Percentiles rank a stretch among this genome's conserved stretches.
These are phyloP conservation scores for Colletotrichum camelliae DNA, from an alignment of 2,329 filamentous ascomycete species.

Conservation along the genomic window DNA sequence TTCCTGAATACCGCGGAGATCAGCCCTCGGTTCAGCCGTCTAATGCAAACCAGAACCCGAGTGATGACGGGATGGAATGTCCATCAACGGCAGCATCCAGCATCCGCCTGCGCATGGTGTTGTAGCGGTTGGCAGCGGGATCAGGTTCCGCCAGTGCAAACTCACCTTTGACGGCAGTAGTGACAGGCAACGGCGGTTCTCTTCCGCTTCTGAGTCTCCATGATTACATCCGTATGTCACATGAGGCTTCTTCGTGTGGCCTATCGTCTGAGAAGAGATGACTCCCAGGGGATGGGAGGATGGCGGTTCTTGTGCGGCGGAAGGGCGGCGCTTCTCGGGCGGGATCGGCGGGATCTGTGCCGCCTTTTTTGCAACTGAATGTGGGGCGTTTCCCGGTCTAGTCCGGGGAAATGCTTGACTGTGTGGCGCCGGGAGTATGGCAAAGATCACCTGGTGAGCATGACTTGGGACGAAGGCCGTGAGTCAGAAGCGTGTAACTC, in stretches of 20 bases:
- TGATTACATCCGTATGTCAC: neutral
- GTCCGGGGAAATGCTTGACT: neutral
- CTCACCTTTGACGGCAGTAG: neutral
- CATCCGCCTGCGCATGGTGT: neutral
- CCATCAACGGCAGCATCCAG: neutral
- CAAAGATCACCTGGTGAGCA: neutral
- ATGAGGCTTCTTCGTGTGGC: neutral
- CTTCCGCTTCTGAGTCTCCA: neutral
- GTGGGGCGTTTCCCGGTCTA: neutral
- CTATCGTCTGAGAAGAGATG: neutral
- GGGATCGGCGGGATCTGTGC: neutral
- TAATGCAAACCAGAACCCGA: too few species aligned
- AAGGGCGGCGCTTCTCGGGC: neutral
- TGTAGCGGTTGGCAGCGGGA: neutral
- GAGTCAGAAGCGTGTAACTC: neutral
- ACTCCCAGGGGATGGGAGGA: neutral
- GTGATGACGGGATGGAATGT: too few species aligned
- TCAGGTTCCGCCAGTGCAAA: neutral
- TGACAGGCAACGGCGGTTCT: neutral
- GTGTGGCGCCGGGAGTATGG: neutral
- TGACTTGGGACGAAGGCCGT: neutral
- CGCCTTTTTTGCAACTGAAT: neutral
- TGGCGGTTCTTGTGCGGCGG: neutral
- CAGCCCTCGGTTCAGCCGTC: fast-evolving
- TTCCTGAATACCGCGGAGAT: neutral